These are phyloP conservation scores for Gastrolobium bilobum DNA, from an alignment of 306 rosid genomes.

Conservation along the genomic window DNA sequence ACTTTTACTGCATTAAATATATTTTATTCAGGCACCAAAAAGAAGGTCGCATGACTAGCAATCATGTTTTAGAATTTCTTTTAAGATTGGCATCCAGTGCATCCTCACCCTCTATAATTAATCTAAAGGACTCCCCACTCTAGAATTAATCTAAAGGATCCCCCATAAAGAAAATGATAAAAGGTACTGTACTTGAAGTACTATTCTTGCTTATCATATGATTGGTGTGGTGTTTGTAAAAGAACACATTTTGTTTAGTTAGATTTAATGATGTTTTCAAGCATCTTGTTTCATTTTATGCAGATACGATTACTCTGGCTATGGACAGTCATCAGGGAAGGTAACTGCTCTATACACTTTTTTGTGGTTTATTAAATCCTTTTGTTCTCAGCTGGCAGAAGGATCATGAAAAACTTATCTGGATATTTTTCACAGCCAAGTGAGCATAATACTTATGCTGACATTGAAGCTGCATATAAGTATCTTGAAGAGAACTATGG, in stretches of 20 bases:
- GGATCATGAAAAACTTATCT: conserved; percentile 29
- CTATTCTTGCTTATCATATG: conserved; percentile 8
- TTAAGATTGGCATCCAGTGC: neutral
- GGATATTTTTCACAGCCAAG: conserved; percentile 73
- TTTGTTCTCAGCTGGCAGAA: conserved; percentile 20
- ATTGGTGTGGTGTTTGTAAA: conserved; percentile 5
- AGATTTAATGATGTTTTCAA: conserved; percentile 30
- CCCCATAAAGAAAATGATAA: neutral
- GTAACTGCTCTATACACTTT: conserved; percentile 49
- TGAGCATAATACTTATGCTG: conserved; percentile 92
- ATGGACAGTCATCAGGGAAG: conserved; percentile 94
- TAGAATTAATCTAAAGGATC: neutral
- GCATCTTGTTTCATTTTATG: conserved; percentile 46
- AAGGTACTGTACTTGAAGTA: conserved; percentile 8
- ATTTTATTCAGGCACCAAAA: conserved; percentile 29
- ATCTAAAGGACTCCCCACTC: neutral
- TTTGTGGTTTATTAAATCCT: conserved; percentile 41
- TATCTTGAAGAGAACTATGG: conserved; percentile 89
- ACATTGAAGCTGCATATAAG: conserved; percentile 89
- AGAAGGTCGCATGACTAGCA: conserved; percentile 4
- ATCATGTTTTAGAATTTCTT: conserved; percentile 21
- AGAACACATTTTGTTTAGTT: neutral
- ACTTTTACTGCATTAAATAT: neutral
- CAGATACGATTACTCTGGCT: conserved; percentile 95
- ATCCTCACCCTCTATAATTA: conserved; percentile 9